Conservation (phyloP, 2,329 filamentous ascomycete species). For the Dactylella cylindrospora region DNA sequence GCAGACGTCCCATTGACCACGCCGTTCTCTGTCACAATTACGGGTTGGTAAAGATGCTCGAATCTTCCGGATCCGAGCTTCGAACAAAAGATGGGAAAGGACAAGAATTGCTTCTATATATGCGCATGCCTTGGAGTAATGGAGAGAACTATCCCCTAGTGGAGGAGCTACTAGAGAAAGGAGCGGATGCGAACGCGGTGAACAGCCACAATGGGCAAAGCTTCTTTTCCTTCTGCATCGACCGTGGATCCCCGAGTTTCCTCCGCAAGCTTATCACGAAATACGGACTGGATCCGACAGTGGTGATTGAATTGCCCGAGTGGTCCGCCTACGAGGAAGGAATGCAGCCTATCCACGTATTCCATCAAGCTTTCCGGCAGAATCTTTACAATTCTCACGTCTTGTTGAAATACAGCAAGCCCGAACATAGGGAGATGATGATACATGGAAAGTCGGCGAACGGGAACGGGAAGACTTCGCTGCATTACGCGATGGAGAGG, state of each 20-base stretch:
- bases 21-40: constrained; percentile 4
- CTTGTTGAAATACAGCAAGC: constrained; percentile 2
- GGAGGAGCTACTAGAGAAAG: constrained; percentile 18
- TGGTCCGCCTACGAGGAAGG: not conserved
- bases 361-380: constrained; percentile 3
- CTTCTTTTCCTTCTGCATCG: not conserved
- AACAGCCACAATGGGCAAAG: constrained; percentile 8
- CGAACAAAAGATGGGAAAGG: constrained; percentile 11
- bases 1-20: constrained; percentile 19
- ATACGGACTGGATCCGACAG: constrained; percentile 16
- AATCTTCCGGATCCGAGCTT: constrained; percentile 2
- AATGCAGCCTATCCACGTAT: constrained; percentile 2
- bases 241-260: not conserved
- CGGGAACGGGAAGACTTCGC: constrained; percentile 10
- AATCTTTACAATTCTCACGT: not conserved
- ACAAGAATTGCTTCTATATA: constrained; percentile 1
- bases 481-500: constrained; percentile 13
- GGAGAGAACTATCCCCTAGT: not conserved
- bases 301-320: not conserved
- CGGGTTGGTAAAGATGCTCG: not conserved
- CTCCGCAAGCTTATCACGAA: not conserved
- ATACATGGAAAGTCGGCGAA: constrained; percentile 4
- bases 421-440: constrained; percentile 1
- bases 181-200: constrained; percentile 7
- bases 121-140: not conserved